Base-by-base conservation (phyloP, 257 asterid species). In the Ilex aquifolium region DNA sequence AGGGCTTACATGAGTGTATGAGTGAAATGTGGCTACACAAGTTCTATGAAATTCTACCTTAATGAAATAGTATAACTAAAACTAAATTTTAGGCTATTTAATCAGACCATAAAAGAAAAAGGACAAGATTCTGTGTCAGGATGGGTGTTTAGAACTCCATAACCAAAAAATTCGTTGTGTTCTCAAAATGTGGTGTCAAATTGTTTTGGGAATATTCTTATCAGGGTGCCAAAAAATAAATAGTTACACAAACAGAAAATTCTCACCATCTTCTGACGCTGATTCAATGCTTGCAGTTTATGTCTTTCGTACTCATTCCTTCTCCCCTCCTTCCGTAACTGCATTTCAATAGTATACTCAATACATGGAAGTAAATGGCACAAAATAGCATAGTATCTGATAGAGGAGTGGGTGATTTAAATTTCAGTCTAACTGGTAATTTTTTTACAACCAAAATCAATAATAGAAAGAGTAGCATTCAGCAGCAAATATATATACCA, bases 301-400 rank as follows among this genome's bases (percentile, higher is more conserved):
- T 93, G 97, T 68, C 99, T 85, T 68, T 93, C 99, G 66, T 90
- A 90, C 76, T 93, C 99, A 44, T 90, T 93, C 79, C 88, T 84
- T 85, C 99, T 82, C 62, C 99, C 99, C 69, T 93, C 99, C 79
- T 93, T 93, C 83, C 79, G 90, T 73, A 93, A 77, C 99, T 93
- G 91, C 48, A 67, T 57, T 62, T 66, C 44, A 9, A 52, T 15
- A 60, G 32, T 55, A 46, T 32, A 56, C 27, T 54, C 36, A 48
- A 55, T n/a, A 60, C 17, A 60, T 72, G 65, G 16, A 29, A 53
- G 54, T 46, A 54, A 51, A 54, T 14, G 29, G 12, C 32, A 40
- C 39, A 6, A 42, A 21, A 21, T 21, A 21, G 27, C 27, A 21
- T 21, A 21, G 27, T 1, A 21, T 21, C 27, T 21, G 52, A 4